phyloP scores from a whole-genome alignment of 176 grass and related monocot species.

The Bothriochloa decipiens region DNA sequence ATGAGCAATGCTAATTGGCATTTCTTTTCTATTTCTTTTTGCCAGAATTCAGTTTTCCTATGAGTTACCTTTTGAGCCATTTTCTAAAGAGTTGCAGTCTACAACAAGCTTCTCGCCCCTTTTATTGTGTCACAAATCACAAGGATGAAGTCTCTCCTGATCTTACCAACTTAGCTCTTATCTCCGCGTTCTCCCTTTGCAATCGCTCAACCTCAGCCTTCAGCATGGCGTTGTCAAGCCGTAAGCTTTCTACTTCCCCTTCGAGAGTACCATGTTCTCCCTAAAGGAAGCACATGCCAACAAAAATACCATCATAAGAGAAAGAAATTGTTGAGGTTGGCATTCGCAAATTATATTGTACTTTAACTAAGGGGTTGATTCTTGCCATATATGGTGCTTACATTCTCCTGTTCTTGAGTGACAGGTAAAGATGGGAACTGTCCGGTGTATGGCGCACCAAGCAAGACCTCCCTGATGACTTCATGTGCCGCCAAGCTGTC shows the following conservation, averaged over 20 bases:
- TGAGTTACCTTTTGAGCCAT: constrained; percentile 14
- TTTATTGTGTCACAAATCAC: constrained; percentile 44
- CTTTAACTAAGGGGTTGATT: neutral
- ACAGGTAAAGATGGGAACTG: constrained; percentile 68
- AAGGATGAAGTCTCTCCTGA: constrained; percentile 11
- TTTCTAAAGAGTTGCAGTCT: constrained; percentile 37
- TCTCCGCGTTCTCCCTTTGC: constrained; percentile 61
- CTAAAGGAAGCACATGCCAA: constrained; percentile 37
- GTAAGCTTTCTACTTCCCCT: constrained; percentile 57
- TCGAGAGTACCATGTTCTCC: constrained; percentile 41
- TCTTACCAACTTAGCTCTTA: constrained; percentile 48
- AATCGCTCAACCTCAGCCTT: constrained; percentile 70
- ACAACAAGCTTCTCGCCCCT: constrained; percentile 32
- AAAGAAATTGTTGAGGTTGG: neutral
- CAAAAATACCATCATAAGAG: constrained; percentile 1
- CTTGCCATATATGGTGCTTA: constrained; percentile 37
- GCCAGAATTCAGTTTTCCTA: constrained; percentile 14
- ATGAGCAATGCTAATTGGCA: constrained; percentile 17
- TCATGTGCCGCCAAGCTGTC: constrained; percentile 81
- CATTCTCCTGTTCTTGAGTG: constrained; percentile 47
- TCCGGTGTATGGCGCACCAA: constrained; percentile 86
- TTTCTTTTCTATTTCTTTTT: constrained; percentile 9
- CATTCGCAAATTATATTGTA: neutral
- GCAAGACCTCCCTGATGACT: constrained; percentile 94
- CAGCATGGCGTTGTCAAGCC: constrained; percentile 57